Conservation (phyloP, 352 stramenopile genomes). For the Blastocystis sp. region DNA sequence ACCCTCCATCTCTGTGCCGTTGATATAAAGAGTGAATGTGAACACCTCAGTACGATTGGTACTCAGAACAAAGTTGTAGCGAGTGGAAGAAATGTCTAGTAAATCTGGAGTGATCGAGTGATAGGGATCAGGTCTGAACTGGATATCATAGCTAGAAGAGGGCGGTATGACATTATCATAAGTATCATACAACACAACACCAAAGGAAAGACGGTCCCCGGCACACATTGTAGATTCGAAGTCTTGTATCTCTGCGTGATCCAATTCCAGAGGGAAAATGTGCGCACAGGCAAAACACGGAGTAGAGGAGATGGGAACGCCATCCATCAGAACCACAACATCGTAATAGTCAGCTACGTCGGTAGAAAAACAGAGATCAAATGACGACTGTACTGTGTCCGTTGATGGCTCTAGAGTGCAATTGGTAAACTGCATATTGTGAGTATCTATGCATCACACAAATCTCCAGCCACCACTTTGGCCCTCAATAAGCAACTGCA, state of each 20-base stretch:
- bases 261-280: background rate
- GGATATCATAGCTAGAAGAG: background rate
- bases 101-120: background rate
- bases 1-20: background rate
- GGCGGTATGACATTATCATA: background rate
- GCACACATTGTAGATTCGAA: background rate
- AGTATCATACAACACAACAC: background rate
- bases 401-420: background rate
- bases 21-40: background rate
- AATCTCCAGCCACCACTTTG: background rate
- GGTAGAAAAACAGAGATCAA: background rate
- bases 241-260: background rate
- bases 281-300: conserved; percentile 11
- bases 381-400: background rate
- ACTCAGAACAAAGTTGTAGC: background rate
- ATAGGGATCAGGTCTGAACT: background rate
- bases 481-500: background rate
- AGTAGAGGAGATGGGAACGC: background rate
- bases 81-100: background rate
- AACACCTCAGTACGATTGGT: background rate
- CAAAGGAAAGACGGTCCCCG: background rate
- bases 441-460: background rate
- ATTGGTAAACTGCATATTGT: background rate
- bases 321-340: background rate
- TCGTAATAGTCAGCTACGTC: background rate